These are phyloP conservation scores for Dianthus caryophyllus DNA, from an alignment of 148 eudicot species.

Conservation along the genomic window DNA sequence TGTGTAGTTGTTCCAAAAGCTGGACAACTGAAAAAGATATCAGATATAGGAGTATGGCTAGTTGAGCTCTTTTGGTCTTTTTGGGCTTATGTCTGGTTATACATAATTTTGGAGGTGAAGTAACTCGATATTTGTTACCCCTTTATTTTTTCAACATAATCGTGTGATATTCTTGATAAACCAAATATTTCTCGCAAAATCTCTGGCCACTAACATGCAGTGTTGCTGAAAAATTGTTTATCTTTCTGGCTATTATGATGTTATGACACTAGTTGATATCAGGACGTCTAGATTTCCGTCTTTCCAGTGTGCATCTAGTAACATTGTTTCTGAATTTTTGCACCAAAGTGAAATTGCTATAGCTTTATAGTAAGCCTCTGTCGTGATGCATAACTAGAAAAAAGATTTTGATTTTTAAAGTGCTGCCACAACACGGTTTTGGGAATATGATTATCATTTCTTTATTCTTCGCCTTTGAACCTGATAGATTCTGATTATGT, in stretches of 20 bases:
- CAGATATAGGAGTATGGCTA: constrained; percentile 92
- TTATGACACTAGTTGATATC: not conserved
- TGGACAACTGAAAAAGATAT: constrained; percentile 89
- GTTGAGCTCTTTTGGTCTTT: constrained; percentile 96
- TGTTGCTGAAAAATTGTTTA: not conserved
- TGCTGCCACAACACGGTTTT: not conserved
- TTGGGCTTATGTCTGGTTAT: constrained; percentile 95
- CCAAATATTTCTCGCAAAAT: not conserved
- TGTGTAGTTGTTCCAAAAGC: constrained; percentile 93
- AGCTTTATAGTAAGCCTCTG: not conserved
- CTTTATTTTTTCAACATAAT: not conserved
- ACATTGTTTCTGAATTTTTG: not conserved
- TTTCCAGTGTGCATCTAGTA: not conserved
- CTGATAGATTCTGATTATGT: not conserved
- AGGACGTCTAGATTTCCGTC: not conserved
- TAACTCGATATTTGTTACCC: not conserved
- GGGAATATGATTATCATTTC: not conserved
- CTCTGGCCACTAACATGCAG: not conserved
- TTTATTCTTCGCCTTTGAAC: constrained; percentile 4
- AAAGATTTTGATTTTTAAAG: not conserved
- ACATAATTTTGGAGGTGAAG: constrained; percentile 71
- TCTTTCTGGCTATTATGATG: not conserved
- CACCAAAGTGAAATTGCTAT: not conserved
- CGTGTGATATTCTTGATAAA: not conserved
- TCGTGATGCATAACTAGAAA: not conserved